Percentiles rank a stretch among this genome's conserved stretches.
Evolutionary conservation across 2,329 filamentous ascomycete species (phyloP).

Genomic region (Oidium heveae): DNA sequence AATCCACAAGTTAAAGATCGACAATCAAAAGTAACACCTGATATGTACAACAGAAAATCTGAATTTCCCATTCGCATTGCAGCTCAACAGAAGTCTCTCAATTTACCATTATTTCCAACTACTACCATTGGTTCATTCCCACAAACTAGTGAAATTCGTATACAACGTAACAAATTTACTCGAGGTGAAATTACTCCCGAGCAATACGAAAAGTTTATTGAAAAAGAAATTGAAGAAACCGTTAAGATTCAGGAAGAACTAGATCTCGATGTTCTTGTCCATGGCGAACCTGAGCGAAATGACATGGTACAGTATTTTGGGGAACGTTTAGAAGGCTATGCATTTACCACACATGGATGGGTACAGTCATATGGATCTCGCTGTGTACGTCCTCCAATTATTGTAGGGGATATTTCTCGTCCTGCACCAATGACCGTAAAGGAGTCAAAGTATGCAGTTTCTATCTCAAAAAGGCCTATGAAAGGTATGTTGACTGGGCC

Average conservation of each 20-base stretch:
- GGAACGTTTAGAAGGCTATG: conserved; percentile 87
- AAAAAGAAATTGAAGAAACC: conserved; percentile 91
- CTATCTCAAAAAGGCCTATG: conserved; percentile 95
- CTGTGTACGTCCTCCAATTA: conserved; percentile 92
- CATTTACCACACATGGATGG: conserved; percentile 98
- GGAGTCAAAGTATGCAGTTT: conserved; percentile 97
- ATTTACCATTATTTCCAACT: conserved; percentile 89
- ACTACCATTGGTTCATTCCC: conserved; percentile 99
- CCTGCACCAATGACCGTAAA: conserved; percentile 97
- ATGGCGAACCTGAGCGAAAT: conserved; percentile 98
- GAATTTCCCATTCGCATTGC: conserved; percentile 64
- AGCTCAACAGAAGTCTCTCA: conserved; percentile 77
- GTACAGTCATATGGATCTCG: conserved; percentile 96
- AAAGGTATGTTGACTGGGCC: conserved; percentile 99
- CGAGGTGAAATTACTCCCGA: conserved; percentile 85
- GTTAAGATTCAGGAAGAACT: conserved; percentile 97
- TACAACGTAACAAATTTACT: conserved; percentile 93
- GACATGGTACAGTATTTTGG: conserved; percentile 99
- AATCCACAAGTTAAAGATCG: conserved; percentile 93
- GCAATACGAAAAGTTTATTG: conserved; percentile 97
- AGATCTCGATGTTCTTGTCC: conserved; percentile 85
- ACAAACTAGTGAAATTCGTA: conserved; percentile 95
- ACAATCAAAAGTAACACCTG: conserved; percentile 60
- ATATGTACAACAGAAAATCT: conserved; percentile 83
- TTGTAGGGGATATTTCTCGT: conserved; percentile 95